Base-by-base conservation (phyloP, 495 filamentous ascomycete genomes). In the Lasiosphaeris hirsuta region DNA sequence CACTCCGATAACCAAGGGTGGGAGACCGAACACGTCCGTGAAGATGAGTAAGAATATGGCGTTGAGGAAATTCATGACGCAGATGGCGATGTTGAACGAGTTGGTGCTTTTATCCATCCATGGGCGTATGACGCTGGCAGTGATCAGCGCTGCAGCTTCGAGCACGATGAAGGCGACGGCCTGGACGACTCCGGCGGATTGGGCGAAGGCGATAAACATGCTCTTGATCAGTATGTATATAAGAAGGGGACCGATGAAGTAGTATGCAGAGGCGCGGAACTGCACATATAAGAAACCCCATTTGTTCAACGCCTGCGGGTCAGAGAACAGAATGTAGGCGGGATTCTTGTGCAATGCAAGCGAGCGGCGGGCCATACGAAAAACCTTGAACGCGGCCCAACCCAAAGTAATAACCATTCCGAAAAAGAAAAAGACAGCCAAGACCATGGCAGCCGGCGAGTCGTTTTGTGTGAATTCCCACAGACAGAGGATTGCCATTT, bases 91-190 rank as follows among this genome's bases (percentile, higher is more conserved):
- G 76, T 97, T 97, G 81, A 95, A 96, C 48, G 86, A 84, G 70
- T 98, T 98, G 57, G 93, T 97, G 75, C 92, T 94, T 83, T 96
- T 97, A 78, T 98, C 94, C 94, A 98, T 97, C 86, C 91, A 98
- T 7, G 94, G 94, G 40, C 90, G 86, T 63, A 96, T 75, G 43
- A 96, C 84, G 59, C 84, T 88, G 36, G 90, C 85, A 33, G 69
- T 83, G 63, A 97, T 87, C 60, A 98, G 79, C 63, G 90, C 86
- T 30, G 66, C 83, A 0, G 89, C 88, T 75, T 98, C 94, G 58
- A 97, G 86, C 40, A 98, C 72, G 46, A 97, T 80, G 57, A 97
- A 74, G 2, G 86, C 90, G 45, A 97, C 81, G 7, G 93, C 92
- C 68, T 97, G 93, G 17, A 86, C 84, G 10, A 82, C 84, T n/a